Evolutionary conservation across 2,329 filamentous ascomycete genomes (phyloP).

Genomic region (Fusarium bactridioides): DNA sequence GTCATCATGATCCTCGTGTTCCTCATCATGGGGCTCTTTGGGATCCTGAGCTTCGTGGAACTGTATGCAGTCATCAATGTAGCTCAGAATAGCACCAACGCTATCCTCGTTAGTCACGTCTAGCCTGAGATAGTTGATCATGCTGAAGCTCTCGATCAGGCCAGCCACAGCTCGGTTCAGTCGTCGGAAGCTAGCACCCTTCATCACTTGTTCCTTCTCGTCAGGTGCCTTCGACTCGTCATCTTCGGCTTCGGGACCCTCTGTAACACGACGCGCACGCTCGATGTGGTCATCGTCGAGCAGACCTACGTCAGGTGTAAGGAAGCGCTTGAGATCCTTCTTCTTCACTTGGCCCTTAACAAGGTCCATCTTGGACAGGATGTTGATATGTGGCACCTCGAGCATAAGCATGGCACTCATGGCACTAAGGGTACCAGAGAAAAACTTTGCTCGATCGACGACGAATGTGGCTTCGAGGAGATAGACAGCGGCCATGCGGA

Average conservation of each 20-base stretch:
- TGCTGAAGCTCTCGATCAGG: conserved; percentile 95
- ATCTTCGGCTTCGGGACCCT: conserved; percentile 54
- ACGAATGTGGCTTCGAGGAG: conserved; percentile 96
- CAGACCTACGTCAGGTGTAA: conserved; percentile 83
- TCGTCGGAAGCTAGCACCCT: conserved; percentile 79
- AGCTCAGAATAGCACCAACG: conserved; percentile 82
- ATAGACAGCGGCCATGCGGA: conserved; percentile 92
- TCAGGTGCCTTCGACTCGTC: conserved; percentile 67
- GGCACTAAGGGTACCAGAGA: conserved; percentile 91
- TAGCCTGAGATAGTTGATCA: conserved; percentile 93
- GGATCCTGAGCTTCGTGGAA: conserved; percentile 94
- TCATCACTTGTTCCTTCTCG: conserved; percentile 76
- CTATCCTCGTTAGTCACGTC: conserved; percentile 94
- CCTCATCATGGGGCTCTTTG: conserved; percentile 74
- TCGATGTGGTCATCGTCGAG: conserved; percentile 80
- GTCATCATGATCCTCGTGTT: conserved; percentile 51
- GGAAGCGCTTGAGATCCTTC: conserved; percentile 87
- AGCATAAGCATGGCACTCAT: conserved; percentile 99
- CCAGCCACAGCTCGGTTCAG: conserved; percentile 89
- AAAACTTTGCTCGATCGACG: conserved; percentile 95
- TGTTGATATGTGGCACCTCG: conserved; percentile 95
- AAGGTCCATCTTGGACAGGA: conserved; percentile 97
- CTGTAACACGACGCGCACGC: conserved; percentile 49
- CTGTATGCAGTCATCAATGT: conserved; percentile 94
- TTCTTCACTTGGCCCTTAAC: conserved; percentile 88